These are phyloP conservation scores for Primulina eburnea DNA, from an alignment of 257 asterid genomes.

Conservation along the genomic window DNA sequence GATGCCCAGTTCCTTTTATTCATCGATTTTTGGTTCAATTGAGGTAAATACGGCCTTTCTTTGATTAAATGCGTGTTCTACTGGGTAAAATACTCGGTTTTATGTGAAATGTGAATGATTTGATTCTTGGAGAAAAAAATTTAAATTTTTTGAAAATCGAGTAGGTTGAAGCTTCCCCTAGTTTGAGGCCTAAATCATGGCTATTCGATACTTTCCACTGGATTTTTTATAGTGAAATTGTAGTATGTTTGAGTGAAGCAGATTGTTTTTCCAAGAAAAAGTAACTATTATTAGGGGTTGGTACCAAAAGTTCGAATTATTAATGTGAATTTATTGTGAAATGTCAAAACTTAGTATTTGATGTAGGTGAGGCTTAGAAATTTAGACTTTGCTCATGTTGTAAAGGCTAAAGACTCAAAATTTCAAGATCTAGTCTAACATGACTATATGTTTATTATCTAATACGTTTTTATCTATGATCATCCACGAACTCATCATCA, in stretches of 20 bases:
- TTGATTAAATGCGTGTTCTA: neutral
- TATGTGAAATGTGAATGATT: neutral
- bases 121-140: neutral
- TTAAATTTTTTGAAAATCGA: neutral
- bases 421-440: too few relatives aligned
- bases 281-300: conserved; percentile 17
- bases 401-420: neutral
- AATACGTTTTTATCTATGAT: too few relatives aligned
- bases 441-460: too few relatives aligned
- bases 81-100: neutral
- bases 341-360: neutral
- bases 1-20: conserved; percentile 1
- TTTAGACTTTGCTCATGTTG: neutral
- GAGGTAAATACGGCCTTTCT: neutral
- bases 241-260: conserved; percentile 11
- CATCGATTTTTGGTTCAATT: neutral
- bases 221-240: neutral
- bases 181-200: conserved; percentile 10
- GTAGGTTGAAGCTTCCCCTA: neutral
- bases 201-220: neutral
- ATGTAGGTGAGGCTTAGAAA: neutral
- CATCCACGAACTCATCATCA: too few relatives aligned
- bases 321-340: neutral
- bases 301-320: neutral
- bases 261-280: neutral